Evolutionary conservation across 345 rosid species (phyloP).

Genomic region (Raphanus raphanistrum): DNA sequence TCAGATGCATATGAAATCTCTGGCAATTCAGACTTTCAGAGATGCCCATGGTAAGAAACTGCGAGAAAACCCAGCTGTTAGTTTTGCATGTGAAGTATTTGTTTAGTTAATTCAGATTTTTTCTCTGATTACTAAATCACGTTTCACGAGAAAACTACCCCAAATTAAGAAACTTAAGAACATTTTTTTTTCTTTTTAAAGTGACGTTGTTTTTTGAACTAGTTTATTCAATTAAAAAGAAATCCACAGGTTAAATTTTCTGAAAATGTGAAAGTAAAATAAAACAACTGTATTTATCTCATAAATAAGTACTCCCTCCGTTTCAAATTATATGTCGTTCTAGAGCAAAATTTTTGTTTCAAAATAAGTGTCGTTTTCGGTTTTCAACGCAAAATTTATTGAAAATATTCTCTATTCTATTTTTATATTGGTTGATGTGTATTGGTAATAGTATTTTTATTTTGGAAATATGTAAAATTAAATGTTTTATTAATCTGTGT

Average conservation of each 20-base stretch:
- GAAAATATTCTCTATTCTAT: too few relatives aligned
- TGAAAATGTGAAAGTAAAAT: neutral
- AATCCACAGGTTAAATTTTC: neutral
- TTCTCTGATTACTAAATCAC: neutral
- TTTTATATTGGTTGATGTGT: too few relatives aligned
- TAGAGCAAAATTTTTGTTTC: too few relatives aligned
- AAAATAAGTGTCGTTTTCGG: too few relatives aligned
- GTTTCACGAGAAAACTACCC: slow-evolving; percentile 11
- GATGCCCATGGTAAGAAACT: slow-evolving; percentile 37
- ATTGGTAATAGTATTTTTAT: too few relatives aligned
- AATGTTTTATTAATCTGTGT: too few relatives aligned
- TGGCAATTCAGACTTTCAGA: slow-evolving; percentile 14
- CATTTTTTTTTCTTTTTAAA: neutral
- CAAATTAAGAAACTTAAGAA: neutral
- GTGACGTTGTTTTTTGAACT: neutral
- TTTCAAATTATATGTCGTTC: too few relatives aligned
- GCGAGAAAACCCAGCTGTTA: slow-evolving; percentile 30
- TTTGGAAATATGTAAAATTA: too few relatives aligned
- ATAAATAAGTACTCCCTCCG: too few relatives aligned
- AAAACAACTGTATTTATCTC: neutral
- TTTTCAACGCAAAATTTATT: too few relatives aligned
- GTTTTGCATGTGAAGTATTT: slow-evolving; percentile 22
- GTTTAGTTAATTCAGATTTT: slow-evolving; percentile 9
- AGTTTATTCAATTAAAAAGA: neutral
- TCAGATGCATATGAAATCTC: slow-evolving; percentile 39